A percentile compares a stretch with the other conserved stretches of the same genome.
Conservation (phyloP, 305 asterid genomes). For the Fraxinus sp. region DNA sequence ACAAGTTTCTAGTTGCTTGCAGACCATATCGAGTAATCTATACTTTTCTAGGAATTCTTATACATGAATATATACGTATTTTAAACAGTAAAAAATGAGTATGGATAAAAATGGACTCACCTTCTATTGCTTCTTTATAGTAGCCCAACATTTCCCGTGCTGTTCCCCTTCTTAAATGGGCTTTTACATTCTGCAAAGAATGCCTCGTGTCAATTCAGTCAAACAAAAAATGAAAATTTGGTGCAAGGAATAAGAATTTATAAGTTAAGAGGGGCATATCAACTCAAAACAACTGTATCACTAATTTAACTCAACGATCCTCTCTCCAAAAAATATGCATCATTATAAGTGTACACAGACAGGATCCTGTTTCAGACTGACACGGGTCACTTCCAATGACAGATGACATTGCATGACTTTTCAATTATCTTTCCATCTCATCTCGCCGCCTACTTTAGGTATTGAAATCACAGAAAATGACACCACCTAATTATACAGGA, state of each 20-base stretch:
- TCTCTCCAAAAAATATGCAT: background rate
- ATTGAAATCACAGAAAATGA: background rate
- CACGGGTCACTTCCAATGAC: background rate
- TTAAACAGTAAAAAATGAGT: background rate
- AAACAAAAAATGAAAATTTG: background rate
- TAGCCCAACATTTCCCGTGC: slow-evolving; percentile 91
- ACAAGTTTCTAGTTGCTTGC: slow-evolving; percentile 1
- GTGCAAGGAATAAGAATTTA: slow-evolving; percentile 3
- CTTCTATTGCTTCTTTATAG: slow-evolving; percentile 78
- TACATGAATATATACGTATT: too few relatives aligned
- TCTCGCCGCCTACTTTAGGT: background rate
- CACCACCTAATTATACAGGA: background rate
- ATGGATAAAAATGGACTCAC: slow-evolving; percentile 35
- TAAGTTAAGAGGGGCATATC: background rate
- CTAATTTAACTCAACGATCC: background rate
- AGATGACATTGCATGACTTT: background rate
- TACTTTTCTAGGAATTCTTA: background rate
- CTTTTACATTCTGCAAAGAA: slow-evolving; percentile 78
- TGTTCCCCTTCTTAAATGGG: slow-evolving; percentile 89
- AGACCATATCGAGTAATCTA: background rate
- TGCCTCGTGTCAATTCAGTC: slow-evolving; percentile 4
- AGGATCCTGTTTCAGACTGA: background rate
- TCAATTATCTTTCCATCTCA: background rate
- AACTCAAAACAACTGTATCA: background rate
- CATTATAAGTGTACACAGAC: background rate